These are phyloP conservation scores for Penicillium frequentans DNA, from an alignment of 2,329 filamentous ascomycete species.

Conservation along the genomic window DNA sequence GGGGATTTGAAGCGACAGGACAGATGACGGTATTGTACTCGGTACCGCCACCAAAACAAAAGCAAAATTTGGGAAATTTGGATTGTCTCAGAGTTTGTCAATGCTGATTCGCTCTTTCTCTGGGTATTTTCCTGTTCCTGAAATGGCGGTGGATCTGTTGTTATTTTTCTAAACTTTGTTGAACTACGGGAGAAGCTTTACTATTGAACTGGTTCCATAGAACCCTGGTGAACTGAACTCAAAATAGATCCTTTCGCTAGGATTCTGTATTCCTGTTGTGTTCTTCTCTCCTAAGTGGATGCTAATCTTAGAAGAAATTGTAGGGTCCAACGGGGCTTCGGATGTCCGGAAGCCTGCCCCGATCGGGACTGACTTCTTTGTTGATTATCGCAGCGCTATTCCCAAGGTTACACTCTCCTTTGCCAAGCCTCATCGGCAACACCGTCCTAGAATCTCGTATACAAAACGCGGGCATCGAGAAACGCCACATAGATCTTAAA, in stretches of 20 bases:
- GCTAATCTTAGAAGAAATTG: background rate
- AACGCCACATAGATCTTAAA: background rate
- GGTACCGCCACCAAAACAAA: background rate
- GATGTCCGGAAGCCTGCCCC: background rate
- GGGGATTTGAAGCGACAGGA: too few relatives aligned
- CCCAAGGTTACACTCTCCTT: background rate
- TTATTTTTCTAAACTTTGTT: background rate
- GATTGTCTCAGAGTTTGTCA: conserved; percentile 4
- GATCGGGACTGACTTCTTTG: background rate
- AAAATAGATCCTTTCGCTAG: background rate
- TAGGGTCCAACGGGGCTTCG: background rate
- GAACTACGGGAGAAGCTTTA: background rate
- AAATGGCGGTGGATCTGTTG: background rate
- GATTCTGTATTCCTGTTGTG: background rate
- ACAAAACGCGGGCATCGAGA: background rate
- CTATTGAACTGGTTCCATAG: background rate
- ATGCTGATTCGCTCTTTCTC: background rate
- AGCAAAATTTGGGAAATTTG: conserved; percentile 10
- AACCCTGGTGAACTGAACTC: background rate
- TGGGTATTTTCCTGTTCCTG: conserved; percentile 8
- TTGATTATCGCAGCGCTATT: too few relatives aligned
- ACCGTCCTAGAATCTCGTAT: background rate
- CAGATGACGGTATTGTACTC: background rate
- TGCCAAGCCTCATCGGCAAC: background rate
- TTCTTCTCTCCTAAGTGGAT: background rate